phyloP scores from a whole-genome alignment of 2,329 filamentous ascomycete species.

The Aplosporella prunicola region DNA sequence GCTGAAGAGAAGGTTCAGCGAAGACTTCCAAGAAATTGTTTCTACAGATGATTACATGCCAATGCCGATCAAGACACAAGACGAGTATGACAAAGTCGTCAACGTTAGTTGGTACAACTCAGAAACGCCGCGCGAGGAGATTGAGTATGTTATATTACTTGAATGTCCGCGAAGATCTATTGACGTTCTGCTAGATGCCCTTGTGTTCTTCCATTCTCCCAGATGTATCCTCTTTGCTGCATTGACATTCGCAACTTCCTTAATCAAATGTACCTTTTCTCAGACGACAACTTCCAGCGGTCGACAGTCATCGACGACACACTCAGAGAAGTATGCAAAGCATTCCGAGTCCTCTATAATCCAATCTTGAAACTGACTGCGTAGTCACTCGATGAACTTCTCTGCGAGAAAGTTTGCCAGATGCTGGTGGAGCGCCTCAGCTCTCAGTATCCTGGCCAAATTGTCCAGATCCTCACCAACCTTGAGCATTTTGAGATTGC shows the following conservation, averaged over 20 bases:
- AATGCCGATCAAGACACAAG: slow-evolving; percentile 83
- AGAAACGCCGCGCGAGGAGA: slow-evolving; percentile 64
- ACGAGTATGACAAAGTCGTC: slow-evolving; percentile 92
- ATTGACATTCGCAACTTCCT: slow-evolving; percentile 97
- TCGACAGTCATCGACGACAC: slow-evolving; percentile 85
- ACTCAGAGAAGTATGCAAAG: slow-evolving; percentile 57
- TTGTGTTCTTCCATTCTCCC: slow-evolving; percentile 91
- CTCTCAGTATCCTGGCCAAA: slow-evolving; percentile 92
- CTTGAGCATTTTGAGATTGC: slow-evolving; percentile 93
- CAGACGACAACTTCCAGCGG: slow-evolving; percentile 90
- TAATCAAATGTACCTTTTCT: slow-evolving; percentile 97
- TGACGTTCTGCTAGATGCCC: slow-evolving; percentile 56
- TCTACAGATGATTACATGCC: slow-evolving; percentile 99
- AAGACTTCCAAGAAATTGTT: slow-evolving; percentile 86
- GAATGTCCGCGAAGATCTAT: slow-evolving; percentile 8
- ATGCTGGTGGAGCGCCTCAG: slow-evolving; percentile 78
- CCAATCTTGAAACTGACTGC: background rate
- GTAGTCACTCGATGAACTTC: slow-evolving; percentile 79
- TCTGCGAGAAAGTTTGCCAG: slow-evolving; percentile 84
- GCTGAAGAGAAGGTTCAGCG: slow-evolving; percentile 82
- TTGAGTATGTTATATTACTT: slow-evolving; percentile 48
- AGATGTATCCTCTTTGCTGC: slow-evolving; percentile 98
- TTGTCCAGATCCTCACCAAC: slow-evolving; percentile 97
- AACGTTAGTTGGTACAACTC: slow-evolving; percentile 94
- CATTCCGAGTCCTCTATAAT: background rate